These are phyloP conservation scores for Bertia moriformis DNA, from an alignment of 2,329 filamentous ascomycete species.

Conservation along the genomic window DNA sequence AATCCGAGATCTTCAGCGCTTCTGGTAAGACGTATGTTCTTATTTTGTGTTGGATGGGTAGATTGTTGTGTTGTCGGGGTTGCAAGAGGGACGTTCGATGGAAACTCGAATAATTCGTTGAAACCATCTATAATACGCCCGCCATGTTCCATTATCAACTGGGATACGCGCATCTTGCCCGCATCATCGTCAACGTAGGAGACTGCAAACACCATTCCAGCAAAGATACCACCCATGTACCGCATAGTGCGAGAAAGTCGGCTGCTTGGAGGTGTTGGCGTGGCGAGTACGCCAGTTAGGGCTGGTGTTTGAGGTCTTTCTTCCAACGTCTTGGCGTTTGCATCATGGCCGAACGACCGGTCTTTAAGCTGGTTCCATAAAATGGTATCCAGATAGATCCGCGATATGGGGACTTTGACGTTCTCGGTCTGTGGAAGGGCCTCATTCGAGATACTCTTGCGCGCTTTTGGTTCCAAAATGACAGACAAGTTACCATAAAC, in stretches of 20 bases:
- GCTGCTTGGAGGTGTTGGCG: neutral
- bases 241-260: neutral
- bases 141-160: neutral
- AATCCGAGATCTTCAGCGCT: neutral
- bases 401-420: constrained; percentile 23
- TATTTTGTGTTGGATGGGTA: neutral
- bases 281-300: neutral
- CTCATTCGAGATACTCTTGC: constrained; percentile 20
- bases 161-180: neutral
- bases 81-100: neutral
- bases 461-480: constrained; percentile 22
- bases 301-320: neutral
- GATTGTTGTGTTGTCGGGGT: neutral
- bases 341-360: constrained; percentile 14
- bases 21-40: neutral
- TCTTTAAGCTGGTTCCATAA: constrained; percentile 27
- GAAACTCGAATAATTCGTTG: neutral
- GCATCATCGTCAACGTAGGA: neutral
- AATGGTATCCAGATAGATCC: constrained; percentile 27
- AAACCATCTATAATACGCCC: neutral
- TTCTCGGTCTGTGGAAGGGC: constrained; percentile 12
- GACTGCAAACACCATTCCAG: neutral
- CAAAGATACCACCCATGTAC: neutral
- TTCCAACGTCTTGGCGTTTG: neutral
- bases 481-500: constrained; percentile 24